Percentiles rank a stretch among this genome's conserved stretches.
Evolutionary conservation across 345 rosid species (phyloP).

Genomic region (Euphorbia tirucalli): DNA sequence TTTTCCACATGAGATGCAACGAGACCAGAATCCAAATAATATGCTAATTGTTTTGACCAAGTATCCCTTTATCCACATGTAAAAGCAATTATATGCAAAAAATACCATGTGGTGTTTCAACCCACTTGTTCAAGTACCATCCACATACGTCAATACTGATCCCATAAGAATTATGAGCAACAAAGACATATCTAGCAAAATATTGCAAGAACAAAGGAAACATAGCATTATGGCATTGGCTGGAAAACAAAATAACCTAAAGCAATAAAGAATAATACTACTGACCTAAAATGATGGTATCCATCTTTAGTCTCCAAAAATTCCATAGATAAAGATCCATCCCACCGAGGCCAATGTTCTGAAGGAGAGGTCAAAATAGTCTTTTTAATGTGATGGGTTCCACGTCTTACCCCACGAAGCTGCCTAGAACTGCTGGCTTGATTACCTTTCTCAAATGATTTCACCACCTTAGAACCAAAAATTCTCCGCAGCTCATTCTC

Average conservation of each 20-base stretch:
- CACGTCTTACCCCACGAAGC: constrained; percentile 71
- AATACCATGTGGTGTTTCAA: neutral
- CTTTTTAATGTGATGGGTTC: constrained; percentile 59
- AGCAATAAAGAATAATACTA: neutral
- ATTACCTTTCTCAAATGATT: constrained; percentile 65
- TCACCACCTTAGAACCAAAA: constrained; percentile 82
- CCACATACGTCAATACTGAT: neutral
- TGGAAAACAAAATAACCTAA: too few relatives aligned
- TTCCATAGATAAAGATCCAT: constrained; percentile 85
- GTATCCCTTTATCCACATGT: neutral
- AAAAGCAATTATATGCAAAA: neutral
- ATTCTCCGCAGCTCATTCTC: constrained; percentile 74
- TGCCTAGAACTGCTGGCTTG: constrained; percentile 66
- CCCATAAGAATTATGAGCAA: neutral
- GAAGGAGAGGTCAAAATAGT: constrained; percentile 64
- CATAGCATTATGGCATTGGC: neutral
- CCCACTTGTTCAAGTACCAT: neutral
- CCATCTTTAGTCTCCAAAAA: constrained; percentile 69
- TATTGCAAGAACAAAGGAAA: neutral
- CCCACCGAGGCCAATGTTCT: constrained; percentile 93
- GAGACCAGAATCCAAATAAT: neutral
- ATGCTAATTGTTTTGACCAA: neutral
- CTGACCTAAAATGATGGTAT: constrained; percentile 66
- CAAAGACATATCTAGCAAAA: neutral
- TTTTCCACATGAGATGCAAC: neutral